Evolutionary conservation across 2,329 filamentous ascomycete genomes (phyloP), one percentile per base, ranked within the genome.

Genomic region (Beauveria sp.): DNA sequence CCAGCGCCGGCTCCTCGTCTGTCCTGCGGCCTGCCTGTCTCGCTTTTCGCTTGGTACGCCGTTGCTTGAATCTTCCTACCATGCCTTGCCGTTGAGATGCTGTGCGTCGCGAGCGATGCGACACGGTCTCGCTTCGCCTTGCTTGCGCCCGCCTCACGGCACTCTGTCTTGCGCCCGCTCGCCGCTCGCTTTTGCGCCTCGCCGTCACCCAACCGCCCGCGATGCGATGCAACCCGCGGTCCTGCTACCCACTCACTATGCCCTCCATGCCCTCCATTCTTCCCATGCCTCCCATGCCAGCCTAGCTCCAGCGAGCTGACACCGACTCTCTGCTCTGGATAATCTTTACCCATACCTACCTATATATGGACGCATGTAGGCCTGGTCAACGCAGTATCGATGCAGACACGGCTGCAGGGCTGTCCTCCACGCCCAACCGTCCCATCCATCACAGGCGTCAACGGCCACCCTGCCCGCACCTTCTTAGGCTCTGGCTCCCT

Each of bases 401-500:
- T 41, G 47, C 24, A 24, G 24, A 40, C 24, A 59, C 44, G 56
- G 44, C 44, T 59, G 56, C 56, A 59, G 56, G 34, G 46, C 37
- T 51, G 46, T 34, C 56, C 12, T 40, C 47, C 56, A 43, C 56
- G 37, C 55, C 55, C 46, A 48, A 48, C 44, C 44, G 28, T 51
- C 20, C 55, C 55, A 34, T 57, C 43, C 55, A 57, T 48, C 54
- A 57, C 55, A 57, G 50, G 69, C 4, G 43, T 56, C 54, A 34
- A 61, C 62, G 63, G 64, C 43, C 70, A 68, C 46, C 66, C 65
- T 26, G 61, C 57, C 22, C 61, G 67, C 37, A 68, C 69, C 22
- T 63, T 37, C 28, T 44, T 26, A 28, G 40, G 43, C 55, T 34
- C 43, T 44, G 55, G 55, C 55, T 50, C 41, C 44, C 28, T 41